Evolutionary conservation across 768 basidiomycete species (phyloP).

Genomic region (Panaeolus papilionaceus): DNA sequence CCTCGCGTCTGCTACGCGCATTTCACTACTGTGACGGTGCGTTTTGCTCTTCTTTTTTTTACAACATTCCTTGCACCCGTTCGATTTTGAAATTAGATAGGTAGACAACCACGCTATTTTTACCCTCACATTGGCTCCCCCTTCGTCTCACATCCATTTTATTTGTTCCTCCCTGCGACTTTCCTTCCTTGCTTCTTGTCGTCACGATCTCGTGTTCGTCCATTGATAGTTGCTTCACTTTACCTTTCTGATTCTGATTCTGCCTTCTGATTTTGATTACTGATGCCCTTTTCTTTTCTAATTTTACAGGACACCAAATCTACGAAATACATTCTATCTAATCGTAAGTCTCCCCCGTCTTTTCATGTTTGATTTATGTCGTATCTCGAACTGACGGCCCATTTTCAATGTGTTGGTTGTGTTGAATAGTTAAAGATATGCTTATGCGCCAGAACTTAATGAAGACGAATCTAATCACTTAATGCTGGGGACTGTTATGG

Average conservation of each 20-base stretch:
- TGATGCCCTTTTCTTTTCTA: neutral
- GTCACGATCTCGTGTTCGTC: neutral
- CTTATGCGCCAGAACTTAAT: constrained; percentile 51
- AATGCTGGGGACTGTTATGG: constrained; percentile 18
- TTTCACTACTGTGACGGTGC: constrained; percentile 70
- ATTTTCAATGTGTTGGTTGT: too few relatives aligned
- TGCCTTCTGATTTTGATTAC: neutral
- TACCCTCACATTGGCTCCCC: neutral
- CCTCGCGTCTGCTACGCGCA: constrained; percentile 67
- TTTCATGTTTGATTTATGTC: neutral
- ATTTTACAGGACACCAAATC: constrained; percentile 57
- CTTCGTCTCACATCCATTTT: neutral
- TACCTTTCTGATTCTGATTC: neutral
- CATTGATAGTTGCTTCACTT: neutral
- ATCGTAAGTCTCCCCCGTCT: constrained; percentile 37
- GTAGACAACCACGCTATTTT: neutral
- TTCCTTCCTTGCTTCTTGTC: too few relatives aligned
- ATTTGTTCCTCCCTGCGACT: too few relatives aligned
- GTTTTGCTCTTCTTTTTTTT: constrained; percentile 27
- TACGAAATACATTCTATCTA: constrained; percentile 57
- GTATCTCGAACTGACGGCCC: neutral
- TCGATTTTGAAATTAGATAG: too few relatives aligned
- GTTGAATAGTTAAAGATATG: constrained; percentile 47
- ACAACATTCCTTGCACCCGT: neutral
- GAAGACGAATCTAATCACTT: constrained; percentile 44